Percentiles rank a stretch among this genome's conserved stretches.
Conservation (phyloP, 2,329 filamentous ascomycete genomes). For the Epichloe sylvatica region DNA sequence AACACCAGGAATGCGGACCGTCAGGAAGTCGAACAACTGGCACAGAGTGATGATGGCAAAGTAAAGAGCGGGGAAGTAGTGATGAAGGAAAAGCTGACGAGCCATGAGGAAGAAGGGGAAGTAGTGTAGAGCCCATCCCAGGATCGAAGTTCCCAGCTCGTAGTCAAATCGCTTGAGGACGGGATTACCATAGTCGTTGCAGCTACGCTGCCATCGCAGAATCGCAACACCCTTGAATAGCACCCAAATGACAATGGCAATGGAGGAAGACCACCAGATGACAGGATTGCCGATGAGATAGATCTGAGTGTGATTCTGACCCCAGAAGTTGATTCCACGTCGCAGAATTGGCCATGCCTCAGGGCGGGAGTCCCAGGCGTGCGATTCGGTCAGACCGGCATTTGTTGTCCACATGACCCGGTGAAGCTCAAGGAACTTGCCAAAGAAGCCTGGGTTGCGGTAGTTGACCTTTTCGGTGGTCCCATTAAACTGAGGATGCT, state of each 20-base stretch:
- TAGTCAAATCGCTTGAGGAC: constrained; percentile 97
- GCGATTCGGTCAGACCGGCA: constrained; percentile 86
- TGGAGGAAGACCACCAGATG: constrained; percentile 83
- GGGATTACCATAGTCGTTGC: constrained; percentile 65
- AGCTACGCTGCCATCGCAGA: constrained; percentile 89
- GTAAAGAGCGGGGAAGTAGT: constrained; percentile 95
- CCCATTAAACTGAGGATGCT: constrained; percentile 61
- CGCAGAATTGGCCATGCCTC: constrained; percentile 82
- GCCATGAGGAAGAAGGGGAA: constrained; percentile 99
- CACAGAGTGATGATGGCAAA: constrained; percentile 83
- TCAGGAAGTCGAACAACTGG: constrained; percentile 77
- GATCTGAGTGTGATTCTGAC: constrained; percentile 82
- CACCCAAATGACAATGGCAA: constrained; percentile 62
- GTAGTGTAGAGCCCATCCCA: constrained; percentile 96
- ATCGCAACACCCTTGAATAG: constrained; percentile 78
- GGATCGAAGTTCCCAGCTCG: constrained; percentile 76
- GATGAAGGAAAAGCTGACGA: constrained; percentile 93
- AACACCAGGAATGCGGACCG: constrained; percentile 55
- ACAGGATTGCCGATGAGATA: constrained; percentile 92
- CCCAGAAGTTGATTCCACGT: constrained; percentile 99
- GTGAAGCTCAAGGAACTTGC: constrained; percentile 95
- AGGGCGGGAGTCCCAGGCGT: constrained; percentile 95
- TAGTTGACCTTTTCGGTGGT: constrained; percentile 93
- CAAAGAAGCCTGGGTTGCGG: constrained; percentile 82
- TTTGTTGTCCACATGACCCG: constrained; percentile 99